A percentile compares a stretch with the other conserved stretches of the same genome.
These are phyloP conservation scores for Thoreauomyces humboldtii DNA, from an alignment of 192 early-diverging fungal genomes.

Conservation along the genomic window DNA sequence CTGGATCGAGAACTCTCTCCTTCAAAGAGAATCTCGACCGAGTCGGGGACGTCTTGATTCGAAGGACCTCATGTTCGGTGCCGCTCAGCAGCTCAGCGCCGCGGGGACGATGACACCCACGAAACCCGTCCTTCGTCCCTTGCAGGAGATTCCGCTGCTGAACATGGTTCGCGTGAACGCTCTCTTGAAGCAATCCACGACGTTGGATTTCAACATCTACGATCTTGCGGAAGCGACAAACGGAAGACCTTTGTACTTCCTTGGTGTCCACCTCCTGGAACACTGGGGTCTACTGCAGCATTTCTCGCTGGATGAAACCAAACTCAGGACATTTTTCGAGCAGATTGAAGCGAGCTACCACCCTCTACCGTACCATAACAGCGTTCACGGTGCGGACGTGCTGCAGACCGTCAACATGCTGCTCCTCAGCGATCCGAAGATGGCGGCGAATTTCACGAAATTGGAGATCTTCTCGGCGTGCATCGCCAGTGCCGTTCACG, in stretches of 20 bases:
- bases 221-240: slow-evolving; percentile 45
- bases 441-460: slow-evolving; percentile 49
- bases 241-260: slow-evolving; percentile 47
- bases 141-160: slow-evolving; percentile 12
- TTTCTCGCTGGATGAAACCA: slow-evolving; percentile 42
- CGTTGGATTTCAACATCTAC: slow-evolving; percentile 53
- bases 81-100: not conserved
- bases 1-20: slow-evolving; percentile 52
- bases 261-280: slow-evolving; percentile 47
- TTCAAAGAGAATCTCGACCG: slow-evolving; percentile 34
- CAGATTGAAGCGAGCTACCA: slow-evolving; percentile 48
- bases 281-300: slow-evolving; percentile 43
- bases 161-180: slow-evolving; percentile 41
- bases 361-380: slow-evolving; percentile 53
- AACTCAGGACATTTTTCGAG: slow-evolving; percentile 40
- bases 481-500: slow-evolving; percentile 54
- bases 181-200: slow-evolving; percentile 31
- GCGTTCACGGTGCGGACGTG: slow-evolving; percentile 59
- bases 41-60: slow-evolving; percentile 23
- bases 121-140: not conserved
- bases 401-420: slow-evolving; percentile 56
- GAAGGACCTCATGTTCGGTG: slow-evolving; percentile 21
- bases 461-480: slow-evolving; percentile 50
- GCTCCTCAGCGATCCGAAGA: slow-evolving; percentile 42
- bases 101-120: not conserved